Conservation (phyloP, 352 stramenopile genomes). For the Peronosclerospora sorghi region DNA sequence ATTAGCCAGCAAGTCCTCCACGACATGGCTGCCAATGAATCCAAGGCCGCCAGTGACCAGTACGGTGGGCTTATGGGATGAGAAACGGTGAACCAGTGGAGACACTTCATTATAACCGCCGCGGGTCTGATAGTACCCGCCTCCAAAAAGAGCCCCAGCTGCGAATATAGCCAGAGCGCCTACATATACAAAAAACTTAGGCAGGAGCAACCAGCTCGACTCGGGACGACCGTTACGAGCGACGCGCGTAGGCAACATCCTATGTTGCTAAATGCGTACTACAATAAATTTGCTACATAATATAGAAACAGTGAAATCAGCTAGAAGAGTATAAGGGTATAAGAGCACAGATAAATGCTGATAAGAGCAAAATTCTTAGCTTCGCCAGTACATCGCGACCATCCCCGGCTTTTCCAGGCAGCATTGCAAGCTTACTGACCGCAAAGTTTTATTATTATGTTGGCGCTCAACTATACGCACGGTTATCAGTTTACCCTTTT, state of each 20-base stretch:
- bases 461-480: no score
- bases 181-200: slow-evolving; percentile 60
- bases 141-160: slow-evolving; percentile 52
- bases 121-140: slow-evolving; percentile 45
- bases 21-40: slow-evolving; percentile 81
- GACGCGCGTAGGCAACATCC: slow-evolving; percentile 27
- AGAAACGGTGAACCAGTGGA: slow-evolving; percentile 19
- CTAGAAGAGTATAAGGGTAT: no score
- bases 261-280: no score
- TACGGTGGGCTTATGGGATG: slow-evolving; percentile 35
- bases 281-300: no score
- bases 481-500: no score
- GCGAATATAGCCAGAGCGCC: slow-evolving; percentile 54
- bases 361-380: no score
- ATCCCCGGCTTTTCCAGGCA: no score
- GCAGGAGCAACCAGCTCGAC: slow-evolving; percentile 62
- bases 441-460: no score
- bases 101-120: slow-evolving; percentile 15
- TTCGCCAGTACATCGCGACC: no score
- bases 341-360: no score
- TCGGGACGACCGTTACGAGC: slow-evolving; percentile 27
- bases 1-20: slow-evolving; percentile 67
- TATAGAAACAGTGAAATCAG: no score
- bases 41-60: slow-evolving; percentile 72
- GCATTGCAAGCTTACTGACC: no score